Conservation (phyloP, 2,329 filamentous ascomycete genomes). For the Beauveria pseudobassiana region DNA sequence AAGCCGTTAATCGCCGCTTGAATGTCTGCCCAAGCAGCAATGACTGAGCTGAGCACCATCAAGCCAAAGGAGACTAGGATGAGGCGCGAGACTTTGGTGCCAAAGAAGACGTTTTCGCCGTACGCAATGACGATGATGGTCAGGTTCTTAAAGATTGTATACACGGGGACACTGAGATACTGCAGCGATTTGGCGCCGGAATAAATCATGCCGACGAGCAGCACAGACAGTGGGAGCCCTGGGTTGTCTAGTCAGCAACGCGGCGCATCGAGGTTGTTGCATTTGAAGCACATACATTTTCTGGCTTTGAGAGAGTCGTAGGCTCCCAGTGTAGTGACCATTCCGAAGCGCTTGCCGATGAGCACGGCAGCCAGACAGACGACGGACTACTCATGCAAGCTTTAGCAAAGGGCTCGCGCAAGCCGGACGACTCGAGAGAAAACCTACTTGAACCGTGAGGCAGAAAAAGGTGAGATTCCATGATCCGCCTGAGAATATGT, state of each 20-base stretch:
- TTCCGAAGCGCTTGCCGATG: conserved; percentile 67
- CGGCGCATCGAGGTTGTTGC: not conserved
- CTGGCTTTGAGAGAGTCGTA: conserved; percentile 86
- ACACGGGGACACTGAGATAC: conserved; percentile 94
- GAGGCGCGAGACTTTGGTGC: conserved; percentile 80
- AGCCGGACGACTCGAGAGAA: not conserved
- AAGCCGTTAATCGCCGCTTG: conserved; percentile 67
- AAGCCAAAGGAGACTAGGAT: conserved; percentile 89
- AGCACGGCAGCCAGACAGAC: conserved; percentile 85
- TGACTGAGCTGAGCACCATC: conserved; percentile 90
- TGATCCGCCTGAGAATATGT: conserved; percentile 79
- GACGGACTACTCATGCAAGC: conserved; percentile 53
- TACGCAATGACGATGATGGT: conserved; percentile 99
- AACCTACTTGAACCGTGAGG: conserved; percentile 77
- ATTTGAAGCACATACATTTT: conserved; percentile 60
- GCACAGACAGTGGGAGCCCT: conserved; percentile 95
- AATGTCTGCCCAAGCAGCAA: conserved; percentile 97
- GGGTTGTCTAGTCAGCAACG: conserved; percentile 17
- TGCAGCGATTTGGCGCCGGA: conserved; percentile 93
- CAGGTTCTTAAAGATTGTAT: conserved; percentile 99
- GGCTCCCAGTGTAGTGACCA: conserved; percentile 74
- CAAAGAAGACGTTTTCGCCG: conserved; percentile 97
- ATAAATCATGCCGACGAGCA: conserved; percentile 99
- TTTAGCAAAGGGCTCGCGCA: conserved; percentile 9
- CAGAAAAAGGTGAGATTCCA: conserved; percentile 98